Base-by-base conservation (phyloP, 2,329 filamentous ascomycete genomes). In the Calonectria naviculata region DNA sequence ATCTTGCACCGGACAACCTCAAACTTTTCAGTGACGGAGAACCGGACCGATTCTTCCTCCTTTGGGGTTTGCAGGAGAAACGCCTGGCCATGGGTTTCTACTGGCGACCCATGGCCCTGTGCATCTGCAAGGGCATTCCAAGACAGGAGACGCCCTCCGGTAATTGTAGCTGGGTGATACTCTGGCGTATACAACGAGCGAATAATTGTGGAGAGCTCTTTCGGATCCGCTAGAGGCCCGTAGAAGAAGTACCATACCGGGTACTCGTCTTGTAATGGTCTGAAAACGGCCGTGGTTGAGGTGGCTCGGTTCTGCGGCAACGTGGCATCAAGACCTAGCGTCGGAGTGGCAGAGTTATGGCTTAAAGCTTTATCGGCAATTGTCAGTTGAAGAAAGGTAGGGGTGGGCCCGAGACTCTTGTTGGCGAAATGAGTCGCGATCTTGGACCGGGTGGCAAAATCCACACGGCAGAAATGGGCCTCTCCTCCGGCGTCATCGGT, bases 161-260 rank as follows among this genome's bases (percentile, higher is more conserved):
- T 31, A 29, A 67, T 52, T 12, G 38, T 29, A 28, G 70, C 70
- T 1, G 67, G 9, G 10, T 8, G 17, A 26, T 70, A 72, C 38
- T 63, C 26, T 3, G 58, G 70, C 17, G 63, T 34, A 12, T 21
- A 15, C 3, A 41, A 21, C n/a, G 66, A 36, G 21, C 56, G 38
- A 13, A 70, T 24, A 31, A 70, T 65, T 12, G 65, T 42, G 8
- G 56, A 58, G 28, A 70, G 67, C 36, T 70, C 70, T 5, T 61
- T 36, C 10, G 63, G 56, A 28, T 72, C 67, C 3, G 56, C 70
- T 8, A 67, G 28, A 19, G 63, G 62, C 13, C 67, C 70, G n/a
- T 72, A 70, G 47, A 67, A 65, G 36, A 67, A 72, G 21, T 70
- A 72, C 67, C 67, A 72, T 7, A 72, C 58, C 13, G 58, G 71